Conservation (phyloP, 768 basidiomycete species). For the Mycena floridula region DNA sequence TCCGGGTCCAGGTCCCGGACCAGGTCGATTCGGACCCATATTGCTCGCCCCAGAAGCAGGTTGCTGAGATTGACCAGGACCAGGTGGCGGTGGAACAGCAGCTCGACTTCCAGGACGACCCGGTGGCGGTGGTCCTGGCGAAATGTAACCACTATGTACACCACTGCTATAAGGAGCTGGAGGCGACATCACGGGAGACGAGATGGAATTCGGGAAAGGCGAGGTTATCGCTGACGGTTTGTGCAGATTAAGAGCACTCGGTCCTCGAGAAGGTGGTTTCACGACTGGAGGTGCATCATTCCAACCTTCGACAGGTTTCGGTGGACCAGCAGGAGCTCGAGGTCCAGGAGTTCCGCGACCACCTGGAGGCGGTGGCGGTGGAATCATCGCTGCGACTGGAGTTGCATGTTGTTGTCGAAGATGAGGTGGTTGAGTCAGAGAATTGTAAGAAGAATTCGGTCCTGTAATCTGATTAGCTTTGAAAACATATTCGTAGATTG, state of each 20-base stretch:
- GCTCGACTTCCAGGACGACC: conserved; percentile 37
- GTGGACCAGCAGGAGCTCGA: conserved; percentile 42
- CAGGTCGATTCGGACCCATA: conserved; percentile 28
- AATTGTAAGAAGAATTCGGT: conserved; percentile 20
- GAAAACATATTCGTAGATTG: not conserved
- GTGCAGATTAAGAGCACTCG: conserved; percentile 34
- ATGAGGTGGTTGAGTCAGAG: conserved; percentile 35
- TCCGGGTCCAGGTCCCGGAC: no score
- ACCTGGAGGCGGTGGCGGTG: conserved; percentile 40
- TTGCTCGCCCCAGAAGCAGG: conserved; percentile 18
- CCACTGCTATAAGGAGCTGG: conserved; percentile 64
- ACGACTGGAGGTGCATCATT: conserved; percentile 74
- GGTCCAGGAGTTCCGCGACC: conserved; percentile 22
- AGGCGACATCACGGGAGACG: no score
- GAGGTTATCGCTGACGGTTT: conserved; percentile 76
- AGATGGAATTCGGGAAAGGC: conserved; percentile 74
- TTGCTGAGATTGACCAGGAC: conserved; percentile 32
- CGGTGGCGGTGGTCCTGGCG: conserved; percentile 34
- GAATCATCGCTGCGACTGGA: conserved; percentile 24
- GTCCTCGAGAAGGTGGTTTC: conserved; percentile 41
- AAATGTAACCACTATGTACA: conserved; percentile 41
- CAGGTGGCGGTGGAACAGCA: conserved; percentile 34
- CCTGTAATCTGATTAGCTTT: no score
- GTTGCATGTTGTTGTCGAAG: conserved; percentile 31
- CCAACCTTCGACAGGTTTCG: conserved; percentile 76